A percentile compares a stretch with the other conserved stretches of the same genome.
Conservation (phyloP, 176 grass and related monocot species). For the Luzula sylvatica region DNA sequence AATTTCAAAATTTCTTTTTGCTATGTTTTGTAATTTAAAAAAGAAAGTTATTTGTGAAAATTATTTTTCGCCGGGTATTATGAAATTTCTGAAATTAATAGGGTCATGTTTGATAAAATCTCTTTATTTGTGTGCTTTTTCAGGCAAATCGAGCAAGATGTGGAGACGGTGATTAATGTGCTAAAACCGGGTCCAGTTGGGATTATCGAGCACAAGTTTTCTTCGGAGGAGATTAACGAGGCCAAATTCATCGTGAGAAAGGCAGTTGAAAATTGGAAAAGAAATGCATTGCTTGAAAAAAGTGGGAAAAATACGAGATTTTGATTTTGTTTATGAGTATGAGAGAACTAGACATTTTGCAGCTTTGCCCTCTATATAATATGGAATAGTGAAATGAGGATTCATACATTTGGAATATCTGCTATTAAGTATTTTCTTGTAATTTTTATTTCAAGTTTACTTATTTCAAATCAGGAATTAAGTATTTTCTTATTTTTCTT, state of each 20-base stretch:
- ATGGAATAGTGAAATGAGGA: too few relatives aligned
- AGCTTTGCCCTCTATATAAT: too few relatives aligned
- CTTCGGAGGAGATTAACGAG: constrained; percentile 38
- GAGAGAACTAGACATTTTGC: too few relatives aligned
- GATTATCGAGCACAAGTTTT: constrained; percentile 79
- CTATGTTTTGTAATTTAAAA: background rate
- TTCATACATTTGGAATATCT: too few relatives aligned
- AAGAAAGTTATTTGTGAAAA: too few relatives aligned
- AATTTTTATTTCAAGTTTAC: too few relatives aligned
- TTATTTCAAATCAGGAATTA: too few relatives aligned
- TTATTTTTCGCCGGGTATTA: too few relatives aligned
- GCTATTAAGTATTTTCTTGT: too few relatives aligned
- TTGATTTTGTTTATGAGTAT: too few relatives aligned
- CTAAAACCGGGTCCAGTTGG: constrained; percentile 74
- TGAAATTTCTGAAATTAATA: background rate
- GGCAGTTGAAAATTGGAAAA: constrained; percentile 59
- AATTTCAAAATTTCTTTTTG: background rate
- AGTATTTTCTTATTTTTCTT: too few relatives aligned
- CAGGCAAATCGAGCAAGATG: constrained; percentile 80
- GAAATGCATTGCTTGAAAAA: constrained; percentile 33
- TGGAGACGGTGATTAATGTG: constrained; percentile 80
- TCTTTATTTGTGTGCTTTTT: constrained; percentile 3
- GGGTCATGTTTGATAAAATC: background rate
- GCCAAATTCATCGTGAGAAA: constrained; percentile 42
- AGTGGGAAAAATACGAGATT: background rate